Evolutionary conservation across 768 basidiomycete genomes (phyloP).

Genomic region (Artomyces pyxidatus): DNA sequence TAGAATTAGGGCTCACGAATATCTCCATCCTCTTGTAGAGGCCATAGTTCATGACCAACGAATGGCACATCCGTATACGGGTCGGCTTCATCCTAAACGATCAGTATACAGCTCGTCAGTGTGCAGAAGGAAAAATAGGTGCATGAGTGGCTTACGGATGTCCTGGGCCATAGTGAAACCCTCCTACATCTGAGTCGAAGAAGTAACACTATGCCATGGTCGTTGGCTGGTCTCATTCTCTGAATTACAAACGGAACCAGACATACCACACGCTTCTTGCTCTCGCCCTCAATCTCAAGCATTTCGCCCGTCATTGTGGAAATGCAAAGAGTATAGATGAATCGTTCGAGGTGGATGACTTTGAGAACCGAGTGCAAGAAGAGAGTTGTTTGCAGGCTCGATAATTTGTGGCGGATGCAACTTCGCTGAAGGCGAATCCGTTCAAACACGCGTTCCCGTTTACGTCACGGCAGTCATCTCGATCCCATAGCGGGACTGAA

Average conservation of each 20-base stretch:
- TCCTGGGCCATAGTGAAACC: slow-evolving; percentile 98
- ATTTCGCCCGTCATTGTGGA: slow-evolving; percentile 24
- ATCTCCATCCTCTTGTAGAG: slow-evolving; percentile 99
- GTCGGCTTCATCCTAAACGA: slow-evolving; percentile 86
- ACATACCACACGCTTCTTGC: slow-evolving; percentile 85
- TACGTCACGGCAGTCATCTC: no score
- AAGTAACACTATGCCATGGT: slow-evolving; percentile 76
- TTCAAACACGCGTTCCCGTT: no score
- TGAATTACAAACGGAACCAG: neutral
- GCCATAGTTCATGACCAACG: slow-evolving; percentile 98
- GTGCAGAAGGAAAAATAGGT: slow-evolving; percentile 3
- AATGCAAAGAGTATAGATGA: neutral
- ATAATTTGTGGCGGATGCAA: no score
- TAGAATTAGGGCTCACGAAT: slow-evolving; percentile 58
- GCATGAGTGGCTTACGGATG: slow-evolving; percentile 57
- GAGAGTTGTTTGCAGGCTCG: no score
- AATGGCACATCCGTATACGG: slow-evolving; percentile 98
- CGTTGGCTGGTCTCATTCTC: neutral
- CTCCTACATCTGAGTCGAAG: slow-evolving; percentile 98
- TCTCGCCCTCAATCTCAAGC: slow-evolving; percentile 49
- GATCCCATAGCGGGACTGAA: no score
- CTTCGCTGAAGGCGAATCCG: no score
- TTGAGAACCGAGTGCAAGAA: no score
- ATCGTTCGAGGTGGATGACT: neutral
- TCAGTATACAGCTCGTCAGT: slow-evolving; percentile 14